Evolutionary conservation across 2,329 filamentous ascomycete genomes (phyloP).

Genomic region (Colletotrichum sp.): DNA sequence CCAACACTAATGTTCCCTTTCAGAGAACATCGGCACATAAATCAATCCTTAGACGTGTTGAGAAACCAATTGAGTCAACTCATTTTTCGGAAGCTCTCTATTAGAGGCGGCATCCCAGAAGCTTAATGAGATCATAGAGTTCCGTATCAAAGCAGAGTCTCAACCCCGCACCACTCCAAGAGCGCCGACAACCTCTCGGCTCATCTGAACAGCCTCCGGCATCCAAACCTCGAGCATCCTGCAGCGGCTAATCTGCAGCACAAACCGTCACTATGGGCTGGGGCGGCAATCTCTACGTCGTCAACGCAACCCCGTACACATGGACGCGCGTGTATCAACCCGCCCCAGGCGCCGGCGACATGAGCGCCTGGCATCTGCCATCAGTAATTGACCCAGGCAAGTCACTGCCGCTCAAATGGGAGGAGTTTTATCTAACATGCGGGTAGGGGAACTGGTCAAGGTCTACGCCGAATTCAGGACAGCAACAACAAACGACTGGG

Average conservation of each 20-base stretch:
- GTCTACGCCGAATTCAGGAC: neutral
- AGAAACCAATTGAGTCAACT: rapidly evolving
- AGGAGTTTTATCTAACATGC: neutral
- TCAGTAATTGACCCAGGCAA: neutral
- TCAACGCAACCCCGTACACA: neutral
- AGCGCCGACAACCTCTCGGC: neutral
- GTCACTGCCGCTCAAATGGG: neutral
- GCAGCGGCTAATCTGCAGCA: neutral
- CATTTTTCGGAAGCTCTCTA: neutral
- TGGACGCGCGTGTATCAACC: neutral
- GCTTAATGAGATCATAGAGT: neutral
- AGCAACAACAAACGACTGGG: neutral
- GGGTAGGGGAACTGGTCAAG: neutral
- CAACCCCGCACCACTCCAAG: neutral
- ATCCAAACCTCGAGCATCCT: neutral
- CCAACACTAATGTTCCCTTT: rapidly evolving
- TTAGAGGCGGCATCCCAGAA: neutral
- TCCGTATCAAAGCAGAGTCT: neutral
- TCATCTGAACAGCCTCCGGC: neutral
- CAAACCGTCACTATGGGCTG: neutral
- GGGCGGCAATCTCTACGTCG: neutral
- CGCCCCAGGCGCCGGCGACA: neutral
- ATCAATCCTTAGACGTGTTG: rapidly evolving
- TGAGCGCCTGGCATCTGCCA: neutral
- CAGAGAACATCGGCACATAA: rapidly evolving